phyloP scores from a whole-genome alignment of 164 flowering plant genomes.

The Liriodendron chinense region DNA sequence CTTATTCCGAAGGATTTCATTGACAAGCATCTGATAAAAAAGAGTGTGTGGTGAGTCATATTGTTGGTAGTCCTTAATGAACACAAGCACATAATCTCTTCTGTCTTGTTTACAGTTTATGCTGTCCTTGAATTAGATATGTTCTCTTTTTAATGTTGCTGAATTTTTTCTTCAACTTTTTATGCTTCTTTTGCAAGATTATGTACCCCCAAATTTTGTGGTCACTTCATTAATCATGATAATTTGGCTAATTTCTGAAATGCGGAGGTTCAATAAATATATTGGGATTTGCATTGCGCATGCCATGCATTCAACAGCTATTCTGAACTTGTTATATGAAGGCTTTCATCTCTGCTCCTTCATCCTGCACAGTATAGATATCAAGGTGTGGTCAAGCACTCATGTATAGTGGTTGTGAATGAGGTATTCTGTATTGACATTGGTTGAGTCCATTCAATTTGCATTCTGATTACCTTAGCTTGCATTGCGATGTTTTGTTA shows the following conservation, averaged over 20 bases:
- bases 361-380: not conserved
- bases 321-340: too few species aligned
- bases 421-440: not conserved
- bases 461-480: too few species aligned
- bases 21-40: conserved; percentile 63
- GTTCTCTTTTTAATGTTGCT: not conserved
- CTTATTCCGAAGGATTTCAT: conserved; percentile 60
- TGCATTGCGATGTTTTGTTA: too few species aligned
- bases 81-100: not conserved
- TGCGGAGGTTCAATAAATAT: too few species aligned
- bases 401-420: not conserved
- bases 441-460: too few species aligned
- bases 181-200: not conserved
- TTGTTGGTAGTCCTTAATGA: not conserved
- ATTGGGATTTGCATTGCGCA: too few species aligned
- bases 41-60: conserved; percentile 60
- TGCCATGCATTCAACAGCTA: too few species aligned
- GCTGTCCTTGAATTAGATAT: not conserved
- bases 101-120: not conserved
- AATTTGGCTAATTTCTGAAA: too few species aligned
- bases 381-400: not conserved
- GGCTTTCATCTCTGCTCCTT: too few species aligned
- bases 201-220: not conserved
- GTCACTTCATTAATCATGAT: not conserved
- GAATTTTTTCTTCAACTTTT: not conserved